Evolutionary conservation across 208 protist species (phyloP).

Genomic region (Crithidia fasciculata): DNA sequence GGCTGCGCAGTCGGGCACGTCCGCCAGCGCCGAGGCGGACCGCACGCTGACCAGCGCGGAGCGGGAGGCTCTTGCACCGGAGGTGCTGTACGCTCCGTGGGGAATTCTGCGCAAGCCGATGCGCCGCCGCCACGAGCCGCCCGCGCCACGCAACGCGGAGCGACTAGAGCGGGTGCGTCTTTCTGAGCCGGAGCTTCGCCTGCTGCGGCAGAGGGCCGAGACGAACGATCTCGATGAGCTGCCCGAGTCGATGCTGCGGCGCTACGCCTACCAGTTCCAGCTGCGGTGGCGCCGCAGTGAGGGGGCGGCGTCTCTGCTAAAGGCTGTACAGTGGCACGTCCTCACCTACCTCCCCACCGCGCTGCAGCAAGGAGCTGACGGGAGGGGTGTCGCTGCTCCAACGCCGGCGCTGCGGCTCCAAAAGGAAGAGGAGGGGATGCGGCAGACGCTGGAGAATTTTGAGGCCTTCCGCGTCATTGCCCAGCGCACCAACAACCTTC

Average conservation of each 20-base stretch:
- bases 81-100: slow-evolving; percentile 87
- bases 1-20: background rate
- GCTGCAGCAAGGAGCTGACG: slow-evolving; percentile 20
- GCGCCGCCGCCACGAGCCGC: slow-evolving; percentile 22
- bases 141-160: slow-evolving; percentile 36
- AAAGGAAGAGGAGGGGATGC: slow-evolving; percentile 79
- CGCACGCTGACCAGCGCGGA: slow-evolving; percentile 52
- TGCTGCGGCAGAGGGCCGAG: slow-evolving; percentile 63
- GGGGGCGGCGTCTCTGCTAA: slow-evolving; percentile 65
- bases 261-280: slow-evolving; percentile 87
- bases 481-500: slow-evolving; percentile 88
- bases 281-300: slow-evolving; percentile 77
- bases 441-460: slow-evolving; percentile 83
- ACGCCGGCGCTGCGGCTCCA: slow-evolving; percentile 78
- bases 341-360: slow-evolving; percentile 60
- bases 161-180: slow-evolving; percentile 74
- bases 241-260: slow-evolving; percentile 79
- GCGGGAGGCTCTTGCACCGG: slow-evolving; percentile 48
- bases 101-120: slow-evolving; percentile 83
- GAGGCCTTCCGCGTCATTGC: slow-evolving; percentile 90
- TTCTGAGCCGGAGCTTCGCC: slow-evolving; percentile 63
- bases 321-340: slow-evolving; percentile 87
- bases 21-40: slow-evolving; percentile 23
- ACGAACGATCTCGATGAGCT: slow-evolving; percentile 83
- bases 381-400: slow-evolving; percentile 19